Evolutionary conservation across 2,329 filamentous ascomycete genomes (phyloP), one percentile per base, ranked within the genome.

Genomic region (Macroventuria anomochaeta): DNA sequence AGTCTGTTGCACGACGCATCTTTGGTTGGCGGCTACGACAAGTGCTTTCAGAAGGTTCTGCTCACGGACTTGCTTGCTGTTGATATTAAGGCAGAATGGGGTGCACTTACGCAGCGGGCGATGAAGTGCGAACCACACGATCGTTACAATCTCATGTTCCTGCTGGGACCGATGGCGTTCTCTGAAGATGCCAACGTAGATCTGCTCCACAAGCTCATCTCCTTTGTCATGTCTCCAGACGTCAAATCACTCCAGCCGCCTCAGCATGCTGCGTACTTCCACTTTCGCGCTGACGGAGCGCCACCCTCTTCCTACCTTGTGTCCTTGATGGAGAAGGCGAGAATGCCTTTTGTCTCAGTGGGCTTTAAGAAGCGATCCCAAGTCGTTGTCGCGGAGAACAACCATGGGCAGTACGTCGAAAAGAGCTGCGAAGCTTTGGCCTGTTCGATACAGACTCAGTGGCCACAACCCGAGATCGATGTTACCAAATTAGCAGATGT

Each of bases 81-180:
- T 0, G 63, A 81, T 21, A 42, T 79, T 15, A 58, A 62, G 7
- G 28, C 66, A 2, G 68, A 78, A 26, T 83, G 79, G 78, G 81
- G 80, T 0, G 56, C 74, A 0, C 62, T 83, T 11, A 72, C 77
- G 1, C 71, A 71, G 28, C 64, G 73, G 3, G 79, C 76, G 31
- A 63, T 70, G 18, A 33, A 62, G 0, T 62, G 64, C 1, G 53
- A 44, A 0, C 15, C 12, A 2, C 23, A 65, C 10, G 69, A 76
- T 18, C 60, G 53, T 10, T 77, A 74, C 43, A 57, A 44, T 2
- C 58, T 83, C 13, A 80, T 80, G 68, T 83, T 83, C 46, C 53
- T 79, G 0, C 69, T 83, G 8, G 76, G 73, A 1, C 59, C 75
- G 0, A 63, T 85, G n/a, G 72, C 77, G 0, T 85, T 79, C 53